These are phyloP conservation scores for Ganoderma meredithae DNA, from an alignment of 1,284 basidiomycete genomes.

Conservation along the genomic window DNA sequence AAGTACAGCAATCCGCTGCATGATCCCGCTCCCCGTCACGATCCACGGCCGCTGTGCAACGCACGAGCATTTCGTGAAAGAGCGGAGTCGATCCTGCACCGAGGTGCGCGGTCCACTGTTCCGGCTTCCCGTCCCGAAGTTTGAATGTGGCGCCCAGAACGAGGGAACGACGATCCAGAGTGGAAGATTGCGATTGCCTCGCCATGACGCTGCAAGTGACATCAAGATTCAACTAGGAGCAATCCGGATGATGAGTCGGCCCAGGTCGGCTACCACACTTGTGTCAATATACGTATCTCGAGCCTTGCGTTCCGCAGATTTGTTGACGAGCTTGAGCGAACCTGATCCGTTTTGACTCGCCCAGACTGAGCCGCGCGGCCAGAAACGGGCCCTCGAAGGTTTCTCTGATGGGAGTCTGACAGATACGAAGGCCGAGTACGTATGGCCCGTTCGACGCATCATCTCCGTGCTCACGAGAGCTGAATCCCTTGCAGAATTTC, in stretches of 20 bases:
- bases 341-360: not conserved
- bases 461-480: constrained; percentile 17
- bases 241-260: constrained; percentile 7
- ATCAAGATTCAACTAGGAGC: constrained; percentile 12
- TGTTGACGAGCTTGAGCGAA: not conserved
- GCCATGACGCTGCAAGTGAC: constrained; percentile 14
- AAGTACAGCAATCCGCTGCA: constrained; percentile 17
- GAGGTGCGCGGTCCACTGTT: constrained; percentile 4
- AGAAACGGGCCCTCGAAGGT: not conserved
- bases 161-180: constrained; percentile 23
- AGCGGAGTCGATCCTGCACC: constrained; percentile 9
- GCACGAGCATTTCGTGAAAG: not conserved
- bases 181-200: constrained; percentile 16
- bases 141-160: constrained; percentile 20
- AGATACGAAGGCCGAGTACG: constrained; percentile 5
- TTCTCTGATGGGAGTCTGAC: constrained; percentile 10
- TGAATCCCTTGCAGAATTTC: constrained; percentile 4
- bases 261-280: constrained; percentile 9
- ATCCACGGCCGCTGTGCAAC: not conserved
- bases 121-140: constrained; percentile 20
- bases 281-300: constrained; percentile 12
- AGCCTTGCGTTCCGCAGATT: constrained; percentile 2
- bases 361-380: not conserved
- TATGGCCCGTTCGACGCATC: constrained; percentile 4
- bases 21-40: constrained; percentile 17